These are phyloP conservation scores for Epichloe elymi DNA, from an alignment of 2,329 filamentous ascomycete species.

Conservation along the genomic window DNA sequence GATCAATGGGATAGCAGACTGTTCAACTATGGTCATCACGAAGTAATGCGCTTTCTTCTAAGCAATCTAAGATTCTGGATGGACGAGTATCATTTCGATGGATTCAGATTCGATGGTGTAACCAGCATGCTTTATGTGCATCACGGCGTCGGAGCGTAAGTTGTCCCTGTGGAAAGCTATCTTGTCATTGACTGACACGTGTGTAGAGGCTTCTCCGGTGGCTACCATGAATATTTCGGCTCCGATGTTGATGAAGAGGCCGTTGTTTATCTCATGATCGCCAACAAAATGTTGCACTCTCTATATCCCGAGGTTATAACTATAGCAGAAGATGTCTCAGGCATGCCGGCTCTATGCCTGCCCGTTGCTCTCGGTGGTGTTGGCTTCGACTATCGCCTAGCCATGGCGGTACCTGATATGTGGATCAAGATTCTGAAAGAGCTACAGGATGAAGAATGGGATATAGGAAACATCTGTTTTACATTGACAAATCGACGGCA, in stretches of 20 bases:
- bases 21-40: constrained; percentile 93
- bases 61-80: constrained; percentile 98
- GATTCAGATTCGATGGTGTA: constrained; percentile 94
- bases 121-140: constrained; percentile 97
- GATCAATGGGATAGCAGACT: constrained; percentile 92
- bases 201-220: constrained; percentile 78
- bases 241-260: constrained; percentile 81
- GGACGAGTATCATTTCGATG: constrained; percentile 94
- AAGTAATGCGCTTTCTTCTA: constrained; percentile 88
- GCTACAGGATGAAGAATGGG: constrained; percentile 80
- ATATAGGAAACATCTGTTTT: constrained; percentile 71
- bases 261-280: constrained; percentile 87
- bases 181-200: constrained; percentile 4
- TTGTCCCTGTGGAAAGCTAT: constrained; percentile 5
- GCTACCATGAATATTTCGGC: constrained; percentile 97
- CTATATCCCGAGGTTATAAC: constrained; percentile 82
- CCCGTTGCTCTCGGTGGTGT: constrained; percentile 76
- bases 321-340: constrained; percentile 92
- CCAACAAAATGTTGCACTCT: constrained; percentile 90
- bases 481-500: constrained; percentile 87
- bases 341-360: constrained; percentile 94
- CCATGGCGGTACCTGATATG: constrained; percentile 96
- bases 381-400: constrained; percentile 92
- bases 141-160: constrained; percentile 92
- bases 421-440: constrained; percentile 99